Evolutionary conservation across 176 grass and related monocot genomes (phyloP).

Genomic region (Phoenix roebelenii): DNA sequence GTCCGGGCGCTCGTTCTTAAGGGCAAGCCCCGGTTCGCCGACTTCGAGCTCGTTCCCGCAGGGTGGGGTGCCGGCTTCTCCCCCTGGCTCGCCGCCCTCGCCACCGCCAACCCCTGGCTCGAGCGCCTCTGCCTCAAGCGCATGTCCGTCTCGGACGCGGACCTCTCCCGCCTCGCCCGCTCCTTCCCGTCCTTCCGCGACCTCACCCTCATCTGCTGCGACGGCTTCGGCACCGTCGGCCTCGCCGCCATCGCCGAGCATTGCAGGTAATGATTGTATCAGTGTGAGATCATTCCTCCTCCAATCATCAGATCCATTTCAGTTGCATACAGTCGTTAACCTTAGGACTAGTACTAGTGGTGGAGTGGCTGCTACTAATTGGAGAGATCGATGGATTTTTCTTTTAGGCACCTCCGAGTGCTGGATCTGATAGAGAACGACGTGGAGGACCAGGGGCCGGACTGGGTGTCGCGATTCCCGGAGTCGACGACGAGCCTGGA

Average conservation of each 20-base stretch:
- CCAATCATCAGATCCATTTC: too few species aligned
- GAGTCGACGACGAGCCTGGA: conserved; percentile 38
- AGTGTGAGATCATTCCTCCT: too few species aligned
- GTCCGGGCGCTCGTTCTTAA: conserved; percentile 61
- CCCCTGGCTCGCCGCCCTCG: conserved; percentile 47
- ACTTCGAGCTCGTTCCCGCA: conserved; percentile 71
- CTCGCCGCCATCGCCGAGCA: conserved; percentile 64
- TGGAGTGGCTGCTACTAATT: too few species aligned
- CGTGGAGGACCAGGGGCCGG: conserved; percentile 28
- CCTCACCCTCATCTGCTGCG: conserved; percentile 73
- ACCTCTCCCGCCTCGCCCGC: conserved; percentile 54
- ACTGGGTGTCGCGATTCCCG: conserved; percentile 72
- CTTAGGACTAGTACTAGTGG: too few species aligned
- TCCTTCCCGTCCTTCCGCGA: conserved; percentile 45
- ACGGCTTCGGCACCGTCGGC: conserved; percentile 69
- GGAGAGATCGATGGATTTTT: not conserved
- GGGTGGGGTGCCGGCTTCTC: conserved; percentile 72
- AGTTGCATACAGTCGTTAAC: too few species aligned
- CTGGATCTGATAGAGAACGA: conserved; percentile 73
- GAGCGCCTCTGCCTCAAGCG: conserved; percentile 68
- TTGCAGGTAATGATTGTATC: conserved; percentile 49
- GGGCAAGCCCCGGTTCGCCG: conserved; percentile 73
- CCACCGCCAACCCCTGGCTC: conserved; percentile 32
- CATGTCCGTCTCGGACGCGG: conserved; percentile 65
- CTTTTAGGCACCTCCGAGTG: conserved; percentile 43